Base-by-base conservation (phyloP, 192 early-diverging fungal species). In the Entomortierella parvispora region DNA sequence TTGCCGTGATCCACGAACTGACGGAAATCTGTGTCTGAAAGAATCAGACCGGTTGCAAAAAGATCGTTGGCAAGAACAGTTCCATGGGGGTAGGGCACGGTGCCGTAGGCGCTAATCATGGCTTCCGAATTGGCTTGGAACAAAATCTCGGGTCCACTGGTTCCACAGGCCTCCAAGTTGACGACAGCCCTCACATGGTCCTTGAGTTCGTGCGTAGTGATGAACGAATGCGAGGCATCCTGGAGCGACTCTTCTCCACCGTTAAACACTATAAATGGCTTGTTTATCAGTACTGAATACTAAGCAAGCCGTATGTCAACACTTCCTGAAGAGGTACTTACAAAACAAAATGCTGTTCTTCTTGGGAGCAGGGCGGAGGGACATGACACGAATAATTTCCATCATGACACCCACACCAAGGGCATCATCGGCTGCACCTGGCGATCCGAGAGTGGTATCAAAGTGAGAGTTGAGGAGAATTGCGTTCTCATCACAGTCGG, bases 231-330 rank as follows among this genome's bases (percentile, higher is more conserved):
- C 5, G 90, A 87, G 12, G 88, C 92, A 82, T 93, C 92, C 67
- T 93, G 90, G 3, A 92, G 64, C 1, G 88, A 84, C 69, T 93
- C 92, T 71, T 93, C 92, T 2, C 90, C 92, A 45, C 92, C 92
- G 65, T 93, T 93, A 75, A 89, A 93, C 74, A 93, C 85, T 87
- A 37, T 6, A 26, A 55, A 18, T 15, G 11, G 25, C 8, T 0
- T 23, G 15, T 3, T 9, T 10, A 55, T 55, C 18, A 1, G 49
- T 53, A 5, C 2, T 20, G 29, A 4, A 23, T 45, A n/a, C n/a
- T n/a, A n/a, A n/a, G n/a, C 2, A 32, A 23, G 51, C 31, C 9
- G 22, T 9, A 37, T 18, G 34, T 14, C 20, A 22, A 20, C 40
- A 53, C 5, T 53, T 53, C 51, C 28, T 25, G 51, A 8, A 53